phyloP scores from a whole-genome alignment of 164 flowering plant genomes.

The Stephania japonica region DNA sequence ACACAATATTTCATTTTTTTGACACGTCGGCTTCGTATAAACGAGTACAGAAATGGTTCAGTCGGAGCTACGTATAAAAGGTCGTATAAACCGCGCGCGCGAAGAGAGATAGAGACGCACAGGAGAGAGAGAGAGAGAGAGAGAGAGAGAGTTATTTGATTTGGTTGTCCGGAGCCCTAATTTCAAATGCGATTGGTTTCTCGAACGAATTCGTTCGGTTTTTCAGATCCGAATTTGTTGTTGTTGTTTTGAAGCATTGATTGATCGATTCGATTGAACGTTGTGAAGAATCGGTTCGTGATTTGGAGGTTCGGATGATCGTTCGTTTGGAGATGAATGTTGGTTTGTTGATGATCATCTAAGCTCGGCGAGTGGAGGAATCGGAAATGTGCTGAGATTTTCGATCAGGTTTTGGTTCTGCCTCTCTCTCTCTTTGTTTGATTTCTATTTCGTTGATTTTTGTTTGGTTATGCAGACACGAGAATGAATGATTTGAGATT shows the following conservation, averaged over 20 bases:
- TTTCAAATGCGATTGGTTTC: not conserved
- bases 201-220: not conserved
- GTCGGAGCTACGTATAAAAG: not conserved
- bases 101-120: too few relatives aligned
- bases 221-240: not conserved
- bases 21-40: not conserved
- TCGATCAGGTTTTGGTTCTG: slow-evolving; percentile 4
- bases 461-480: not conserved
- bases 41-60: not conserved
- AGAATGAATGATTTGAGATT: too few relatives aligned
- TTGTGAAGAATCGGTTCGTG: not conserved
- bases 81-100: not conserved
- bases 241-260: not conserved
- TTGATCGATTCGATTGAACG: not conserved
- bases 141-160: too few relatives aligned
- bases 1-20: not conserved
- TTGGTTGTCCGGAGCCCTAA: not conserved
- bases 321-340: not conserved
- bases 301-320: not conserved
- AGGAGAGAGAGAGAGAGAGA: too few relatives aligned
- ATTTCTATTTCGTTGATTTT: not conserved
- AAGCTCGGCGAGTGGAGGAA: slow-evolving; percentile 3
- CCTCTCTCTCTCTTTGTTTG: not conserved
- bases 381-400: not conserved
- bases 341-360: slow-evolving; percentile 12